Conservation (phyloP, 2,329 filamentous ascomycete species). For the Cladobotryum protrusum region DNA sequence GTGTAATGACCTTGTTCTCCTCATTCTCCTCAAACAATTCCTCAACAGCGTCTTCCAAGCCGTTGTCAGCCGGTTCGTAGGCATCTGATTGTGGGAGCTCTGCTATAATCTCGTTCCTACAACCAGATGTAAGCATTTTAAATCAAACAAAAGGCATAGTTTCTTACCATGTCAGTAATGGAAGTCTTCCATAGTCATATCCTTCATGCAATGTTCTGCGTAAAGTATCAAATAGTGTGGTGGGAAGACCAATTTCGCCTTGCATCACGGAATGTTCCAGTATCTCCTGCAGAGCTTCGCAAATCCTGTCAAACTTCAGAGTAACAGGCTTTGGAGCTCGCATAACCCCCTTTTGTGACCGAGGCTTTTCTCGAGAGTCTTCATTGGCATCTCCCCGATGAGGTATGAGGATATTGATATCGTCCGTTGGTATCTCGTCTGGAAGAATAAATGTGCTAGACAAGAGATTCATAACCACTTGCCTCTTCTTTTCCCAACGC, state of each 20-base stretch:
- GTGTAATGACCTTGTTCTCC: slow-evolving; percentile 24
- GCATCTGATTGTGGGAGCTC: slow-evolving; percentile 1
- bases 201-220: slow-evolving; percentile 22
- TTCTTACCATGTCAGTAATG: slow-evolving; percentile 30
- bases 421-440: slow-evolving; percentile 26
- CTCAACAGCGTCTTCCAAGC: slow-evolving; percentile 23
- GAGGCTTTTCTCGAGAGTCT: background rate
- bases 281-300: slow-evolving; percentile 15
- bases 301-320: slow-evolving; percentile 21
- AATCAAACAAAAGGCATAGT: background rate
- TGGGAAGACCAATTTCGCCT: slow-evolving; percentile 21
- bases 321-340: slow-evolving; percentile 12
- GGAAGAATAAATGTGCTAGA: slow-evolving; percentile 31
- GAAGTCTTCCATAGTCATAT: slow-evolving; percentile 18
- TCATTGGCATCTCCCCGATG: background rate
- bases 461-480: slow-evolving; percentile 23
- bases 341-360: background rate
- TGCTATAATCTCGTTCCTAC: slow-evolving; percentile 22
- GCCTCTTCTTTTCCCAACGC: slow-evolving; percentile 25
- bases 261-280: slow-evolving; percentile 12
- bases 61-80: slow-evolving; percentile 14
- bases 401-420: slow-evolving; percentile 16
- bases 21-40: slow-evolving; percentile 22
- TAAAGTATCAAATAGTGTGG: slow-evolving; percentile 21
- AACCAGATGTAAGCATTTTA: slow-evolving; percentile 5